Evolutionary conservation across 78 protist genomes (phyloP).

Genomic region (Dictyostelium firmibasis): DNA sequence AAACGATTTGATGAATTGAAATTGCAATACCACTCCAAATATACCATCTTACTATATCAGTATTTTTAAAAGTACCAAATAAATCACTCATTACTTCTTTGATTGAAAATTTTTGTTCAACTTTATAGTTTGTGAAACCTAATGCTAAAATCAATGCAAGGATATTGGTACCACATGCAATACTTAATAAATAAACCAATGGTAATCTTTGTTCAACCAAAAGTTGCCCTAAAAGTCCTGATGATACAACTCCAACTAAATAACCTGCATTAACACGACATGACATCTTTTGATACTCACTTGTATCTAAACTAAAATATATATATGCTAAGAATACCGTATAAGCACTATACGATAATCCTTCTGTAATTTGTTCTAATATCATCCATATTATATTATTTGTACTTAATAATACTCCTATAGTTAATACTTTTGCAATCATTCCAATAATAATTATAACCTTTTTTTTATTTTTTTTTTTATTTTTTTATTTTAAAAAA

Average conservation of each 20-base stretch:
- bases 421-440: slow-evolving; percentile 10
- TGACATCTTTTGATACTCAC: slow-evolving; percentile 49
- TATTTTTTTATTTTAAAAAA: not conserved
- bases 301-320: slow-evolving; percentile 35
- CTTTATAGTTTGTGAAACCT: slow-evolving; percentile 2
- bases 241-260: slow-evolving; percentile 50
- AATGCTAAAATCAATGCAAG: slow-evolving; percentile 15
- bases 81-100: not conserved
- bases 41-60: slow-evolving; percentile 54
- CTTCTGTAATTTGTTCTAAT: slow-evolving; percentile 52
- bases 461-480: not conserved
- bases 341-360: slow-evolving; percentile 49
- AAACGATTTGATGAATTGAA: slow-evolving; percentile 65
- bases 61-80: not conserved
- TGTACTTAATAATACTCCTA: slow-evolving; percentile 8
- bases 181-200: not conserved
- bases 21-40: slow-evolving; percentile 69
- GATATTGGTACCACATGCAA: slow-evolving; percentile 17
- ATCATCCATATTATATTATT: slow-evolving; percentile 24
- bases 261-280: slow-evolving; percentile 58
- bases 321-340: slow-evolving; percentile 47
- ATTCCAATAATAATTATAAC: slow-evolving; percentile 47
- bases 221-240: slow-evolving; percentile 30
- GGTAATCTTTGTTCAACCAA: slow-evolving; percentile 24
- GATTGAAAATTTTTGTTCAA: slow-evolving; percentile 1